A percentile compares a stretch with the other conserved stretches of the same genome.
Conservation (phyloP, 768 basidiomycete species). For the Podaxis sp. region DNA sequence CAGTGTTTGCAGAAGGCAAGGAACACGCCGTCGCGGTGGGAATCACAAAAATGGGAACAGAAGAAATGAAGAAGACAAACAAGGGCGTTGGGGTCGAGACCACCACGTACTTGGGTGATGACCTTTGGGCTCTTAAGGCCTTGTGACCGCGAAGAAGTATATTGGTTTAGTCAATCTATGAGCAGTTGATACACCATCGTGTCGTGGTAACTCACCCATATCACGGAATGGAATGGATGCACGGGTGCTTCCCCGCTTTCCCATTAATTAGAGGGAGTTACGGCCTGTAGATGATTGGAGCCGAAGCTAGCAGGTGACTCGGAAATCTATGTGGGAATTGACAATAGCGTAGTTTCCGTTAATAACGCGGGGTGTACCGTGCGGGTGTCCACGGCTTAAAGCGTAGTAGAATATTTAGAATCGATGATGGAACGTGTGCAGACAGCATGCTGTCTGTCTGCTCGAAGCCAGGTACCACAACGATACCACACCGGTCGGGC, state of each 20-base stretch:
- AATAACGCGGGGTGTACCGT: neutral
- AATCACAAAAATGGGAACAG: slow-evolving; percentile 75
- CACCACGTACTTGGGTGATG: slow-evolving; percentile 83
- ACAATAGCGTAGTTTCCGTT: neutral
- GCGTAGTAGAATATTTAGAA: neutral
- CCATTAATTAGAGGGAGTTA: neutral
- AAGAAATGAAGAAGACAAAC: slow-evolving; percentile 88
- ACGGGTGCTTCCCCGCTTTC: neutral
- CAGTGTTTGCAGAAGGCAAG: slow-evolving; percentile 94
- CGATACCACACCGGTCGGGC: neutral
- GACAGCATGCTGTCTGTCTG: neutral
- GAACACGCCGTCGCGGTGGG: slow-evolving; percentile 89
- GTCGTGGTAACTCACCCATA: neutral
- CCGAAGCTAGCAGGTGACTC: neutral
- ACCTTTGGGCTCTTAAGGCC: slow-evolving; percentile 73
- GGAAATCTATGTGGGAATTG: neutral
- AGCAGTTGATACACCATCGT: neutral
- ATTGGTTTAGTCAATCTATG: neutral
- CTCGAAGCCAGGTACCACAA: neutral
- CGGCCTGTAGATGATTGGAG: neutral
- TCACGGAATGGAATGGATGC: neutral
- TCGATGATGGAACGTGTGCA: neutral
- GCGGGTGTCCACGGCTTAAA: neutral
- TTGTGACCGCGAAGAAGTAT: slow-evolving; percentile 38
- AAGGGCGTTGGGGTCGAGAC: slow-evolving; percentile 91